Base-by-base conservation (phyloP, 2,329 filamentous ascomycete genomes). In the Sclerotinia borealis region DNA sequence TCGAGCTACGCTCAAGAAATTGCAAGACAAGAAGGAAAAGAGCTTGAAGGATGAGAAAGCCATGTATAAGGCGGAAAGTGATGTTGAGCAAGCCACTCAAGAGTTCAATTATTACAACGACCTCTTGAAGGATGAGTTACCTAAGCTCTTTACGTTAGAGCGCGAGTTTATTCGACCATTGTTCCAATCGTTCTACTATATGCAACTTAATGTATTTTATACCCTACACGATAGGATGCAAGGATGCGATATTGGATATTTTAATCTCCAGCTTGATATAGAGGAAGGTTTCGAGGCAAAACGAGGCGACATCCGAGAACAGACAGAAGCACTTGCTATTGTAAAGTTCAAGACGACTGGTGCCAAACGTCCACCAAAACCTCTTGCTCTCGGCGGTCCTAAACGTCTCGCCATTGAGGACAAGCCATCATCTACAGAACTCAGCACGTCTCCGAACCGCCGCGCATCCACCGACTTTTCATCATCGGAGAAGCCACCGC, bases 111-210 rank as follows among this genome's bases (percentile, higher is more conserved):
- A 96, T 79, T 98, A 95, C 82, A 99, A 99, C 79, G 92, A 97
- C 73, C 81, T 99, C 59, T 84, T 99, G 66, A 99, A 99, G 79
- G 91, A 96, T 22, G 95, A 99, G 78, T 81, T 99, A 67, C 95
- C 95, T 34, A 92, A 92, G 76, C 84, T 99, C 13, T 99, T 99
- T 77, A 77, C 80, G 9, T 85, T 99, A 22, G 95, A 99, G 77
- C 85, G 88, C 68, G 90, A 98, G 76, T 98, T 99, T 76, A 99
- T 99, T 76, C 88, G 91, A 70, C 95, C 95, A 3, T 85, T 99
- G 9, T 99, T 99, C 82, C 95, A 98, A 76, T 96, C 91, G 11
- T 99, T 99, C 80, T 99, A 99, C 79, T 99, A 98, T 81, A 99
- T 99, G 95, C 95, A 99, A 77, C 85, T 99, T 68, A 99, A 99